phyloP scores from a whole-genome alignment of 202 grass and related monocot species.

The Dendrocalamus latiflorus region DNA sequence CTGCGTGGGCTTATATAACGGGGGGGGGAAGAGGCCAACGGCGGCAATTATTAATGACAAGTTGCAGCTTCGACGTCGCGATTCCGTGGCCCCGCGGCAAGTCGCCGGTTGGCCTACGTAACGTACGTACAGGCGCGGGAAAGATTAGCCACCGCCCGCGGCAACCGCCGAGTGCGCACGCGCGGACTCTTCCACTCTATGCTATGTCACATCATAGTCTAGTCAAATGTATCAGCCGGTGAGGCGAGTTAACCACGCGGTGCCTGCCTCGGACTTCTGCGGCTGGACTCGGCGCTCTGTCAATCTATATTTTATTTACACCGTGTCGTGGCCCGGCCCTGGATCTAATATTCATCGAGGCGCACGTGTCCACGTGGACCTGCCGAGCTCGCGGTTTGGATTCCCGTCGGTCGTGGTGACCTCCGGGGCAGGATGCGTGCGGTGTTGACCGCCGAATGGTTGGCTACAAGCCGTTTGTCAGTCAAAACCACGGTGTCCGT shows the following conservation, averaged over 20 bases:
- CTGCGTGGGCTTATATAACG: background rate
- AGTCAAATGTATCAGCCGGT: too few relatives aligned
- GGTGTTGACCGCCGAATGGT: background rate
- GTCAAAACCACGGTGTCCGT: slow-evolving; percentile 21
- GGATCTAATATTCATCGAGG: background rate
- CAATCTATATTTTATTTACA: too few relatives aligned
- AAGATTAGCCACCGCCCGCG: background rate
- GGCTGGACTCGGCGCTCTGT: background rate
- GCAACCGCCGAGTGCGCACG: background rate
- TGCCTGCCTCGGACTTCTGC: background rate
- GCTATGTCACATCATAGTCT: too few relatives aligned
- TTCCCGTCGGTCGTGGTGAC: background rate
- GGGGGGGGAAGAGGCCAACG: background rate
- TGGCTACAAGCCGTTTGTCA: background rate
- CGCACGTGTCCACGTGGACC: background rate
- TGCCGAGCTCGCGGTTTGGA: background rate
- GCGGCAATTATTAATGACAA: background rate
- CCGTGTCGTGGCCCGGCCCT: background rate
- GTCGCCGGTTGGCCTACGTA: background rate
- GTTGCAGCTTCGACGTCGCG: slow-evolving; percentile 20
- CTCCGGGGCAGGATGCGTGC: background rate
- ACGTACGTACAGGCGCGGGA: background rate
- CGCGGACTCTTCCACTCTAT: background rate
- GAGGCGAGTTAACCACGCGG: background rate
- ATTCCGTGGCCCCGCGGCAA: background rate